Percentiles rank a stretch among this genome's conserved stretches.
These are phyloP conservation scores for Lupinus albus DNA, from an alignment of 306 rosid species.

Conservation along the genomic window DNA sequence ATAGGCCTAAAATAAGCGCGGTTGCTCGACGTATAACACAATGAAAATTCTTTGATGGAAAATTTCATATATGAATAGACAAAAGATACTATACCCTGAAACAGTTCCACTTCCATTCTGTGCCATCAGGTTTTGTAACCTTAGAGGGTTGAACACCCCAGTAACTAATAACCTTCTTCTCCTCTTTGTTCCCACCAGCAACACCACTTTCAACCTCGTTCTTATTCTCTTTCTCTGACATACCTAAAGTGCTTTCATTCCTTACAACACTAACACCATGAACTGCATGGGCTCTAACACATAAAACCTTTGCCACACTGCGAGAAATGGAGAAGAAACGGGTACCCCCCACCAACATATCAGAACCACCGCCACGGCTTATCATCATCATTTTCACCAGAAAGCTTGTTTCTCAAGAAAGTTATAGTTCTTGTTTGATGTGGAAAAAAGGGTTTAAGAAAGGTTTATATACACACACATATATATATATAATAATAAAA, in stretches of 20 bases:
- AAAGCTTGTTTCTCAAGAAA: constrained; percentile 21
- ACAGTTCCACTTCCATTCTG: constrained; percentile 77
- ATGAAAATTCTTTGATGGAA: background rate
- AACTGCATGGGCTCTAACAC: constrained; percentile 15
- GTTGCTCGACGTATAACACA: too few species aligned
- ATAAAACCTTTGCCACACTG: constrained; percentile 26
- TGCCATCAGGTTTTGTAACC: constrained; percentile 57
- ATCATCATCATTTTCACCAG: constrained; percentile 25
- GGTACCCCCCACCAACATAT: background rate
- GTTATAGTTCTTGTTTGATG: background rate
- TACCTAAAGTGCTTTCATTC: constrained; percentile 37
- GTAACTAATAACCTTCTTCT: constrained; percentile 51
- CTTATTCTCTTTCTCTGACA: constrained; percentile 41
- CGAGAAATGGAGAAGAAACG: constrained; percentile 32
- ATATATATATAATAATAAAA: background rate
- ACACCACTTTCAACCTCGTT: background rate
- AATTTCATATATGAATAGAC: background rate
- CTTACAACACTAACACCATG: constrained; percentile 28
- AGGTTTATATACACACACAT: constrained; percentile 17
- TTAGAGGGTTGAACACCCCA: constrained; percentile 60
- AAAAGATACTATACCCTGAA: constrained; percentile 56
- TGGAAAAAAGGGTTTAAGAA: constrained; percentile 34
- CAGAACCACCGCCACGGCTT: constrained; percentile 34
- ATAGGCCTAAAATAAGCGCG: too few species aligned
- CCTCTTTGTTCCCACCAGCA: constrained; percentile 36